Conservation (phyloP, 495 filamentous ascomycete species). For the Ramalina intermedia region DNA sequence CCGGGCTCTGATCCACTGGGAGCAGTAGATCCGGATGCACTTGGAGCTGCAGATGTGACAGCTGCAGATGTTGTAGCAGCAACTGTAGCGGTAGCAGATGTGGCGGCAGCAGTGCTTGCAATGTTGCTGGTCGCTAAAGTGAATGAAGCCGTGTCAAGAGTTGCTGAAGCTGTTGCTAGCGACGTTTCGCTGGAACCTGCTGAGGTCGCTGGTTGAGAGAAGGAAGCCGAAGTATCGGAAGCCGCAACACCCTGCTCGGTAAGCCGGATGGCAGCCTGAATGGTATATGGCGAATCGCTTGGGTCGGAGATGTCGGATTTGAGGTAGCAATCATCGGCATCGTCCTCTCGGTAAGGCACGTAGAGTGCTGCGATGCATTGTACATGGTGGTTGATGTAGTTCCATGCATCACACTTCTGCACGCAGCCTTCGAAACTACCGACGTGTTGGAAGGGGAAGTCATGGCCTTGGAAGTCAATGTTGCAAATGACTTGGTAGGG, state of each 20-base stretch:
- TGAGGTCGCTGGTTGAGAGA: neutral
- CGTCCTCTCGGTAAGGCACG: slow-evolving; percentile 5
- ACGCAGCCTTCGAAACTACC: slow-evolving; percentile 14
- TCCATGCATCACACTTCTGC: slow-evolving; percentile 15
- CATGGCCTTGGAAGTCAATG: slow-evolving; percentile 11
- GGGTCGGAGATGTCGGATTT: slow-evolving; percentile 14
- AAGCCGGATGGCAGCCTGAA: slow-evolving; percentile 12
- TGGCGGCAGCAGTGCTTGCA: neutral
- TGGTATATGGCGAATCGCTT: neutral
- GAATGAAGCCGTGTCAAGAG: neutral
- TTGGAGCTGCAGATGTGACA: neutral
- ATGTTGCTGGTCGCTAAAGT: neutral
- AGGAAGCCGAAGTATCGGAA: neutral
- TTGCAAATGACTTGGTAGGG: slow-evolving; percentile 15
- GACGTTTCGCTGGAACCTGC: neutral
- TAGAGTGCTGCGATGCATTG: slow-evolving; percentile 13
- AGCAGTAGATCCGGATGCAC: neutral
- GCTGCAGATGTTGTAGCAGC: neutral
- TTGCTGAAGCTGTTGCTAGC: neutral
- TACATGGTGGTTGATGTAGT: slow-evolving; percentile 7
- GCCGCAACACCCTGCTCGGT: neutral
- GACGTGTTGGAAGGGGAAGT: slow-evolving; percentile 12
- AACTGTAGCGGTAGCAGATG: neutral
- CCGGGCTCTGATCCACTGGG: slow-evolving; percentile 2
- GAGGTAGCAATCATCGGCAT: slow-evolving; percentile 17